phyloP scores from a whole-genome alignment of 345 rosid genomes.

The Kandelia obovata region DNA sequence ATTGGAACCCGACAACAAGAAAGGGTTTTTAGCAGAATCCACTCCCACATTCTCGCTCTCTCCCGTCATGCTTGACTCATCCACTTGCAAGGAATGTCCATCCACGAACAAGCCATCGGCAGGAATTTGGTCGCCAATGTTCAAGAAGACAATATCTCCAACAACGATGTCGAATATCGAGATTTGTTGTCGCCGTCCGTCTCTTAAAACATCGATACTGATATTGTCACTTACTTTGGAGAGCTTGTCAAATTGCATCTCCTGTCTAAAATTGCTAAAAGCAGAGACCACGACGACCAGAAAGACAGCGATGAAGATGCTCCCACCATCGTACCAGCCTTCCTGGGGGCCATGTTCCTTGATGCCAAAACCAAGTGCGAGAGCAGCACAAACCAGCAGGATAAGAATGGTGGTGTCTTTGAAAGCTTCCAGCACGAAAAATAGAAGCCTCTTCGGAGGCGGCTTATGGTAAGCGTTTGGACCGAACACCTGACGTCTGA shows the following conservation, averaged over 20 bases:
- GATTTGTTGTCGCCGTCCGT: conserved; percentile 16
- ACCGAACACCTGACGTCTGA: conserved; percentile 44
- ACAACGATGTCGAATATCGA: conserved; percentile 32
- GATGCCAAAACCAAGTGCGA: conserved; percentile 28
- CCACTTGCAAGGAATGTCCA: conserved; percentile 26
- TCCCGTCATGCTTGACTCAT: conserved; percentile 35
- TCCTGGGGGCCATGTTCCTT: conserved; percentile 22
- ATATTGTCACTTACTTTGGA: conserved; percentile 18
- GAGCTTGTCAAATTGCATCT: conserved; percentile 25
- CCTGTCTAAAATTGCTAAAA: conserved; percentile 30
- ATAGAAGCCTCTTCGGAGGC: conserved; percentile 54
- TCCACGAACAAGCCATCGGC: conserved; percentile 30
- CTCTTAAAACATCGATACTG: conserved; percentile 18
- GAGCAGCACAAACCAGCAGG: conserved; percentile 25
- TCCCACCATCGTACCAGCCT: conserved; percentile 36
- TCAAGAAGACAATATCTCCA: conserved; percentile 29
- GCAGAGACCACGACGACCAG: conserved; percentile 30
- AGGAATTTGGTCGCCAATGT: conserved; percentile 31
- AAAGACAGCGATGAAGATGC: conserved; percentile 29
- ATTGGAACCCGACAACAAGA: conserved; percentile 29
- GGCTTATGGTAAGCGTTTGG: conserved; percentile 57
- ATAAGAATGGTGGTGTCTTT: conserved; percentile 53
- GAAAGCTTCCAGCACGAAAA: conserved; percentile 54
- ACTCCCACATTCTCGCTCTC: conserved; percentile 26
- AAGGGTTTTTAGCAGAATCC: conserved; percentile 21